Conservation (phyloP, 2,329 filamentous ascomycete species). For the Huntiella abstrusa region DNA sequence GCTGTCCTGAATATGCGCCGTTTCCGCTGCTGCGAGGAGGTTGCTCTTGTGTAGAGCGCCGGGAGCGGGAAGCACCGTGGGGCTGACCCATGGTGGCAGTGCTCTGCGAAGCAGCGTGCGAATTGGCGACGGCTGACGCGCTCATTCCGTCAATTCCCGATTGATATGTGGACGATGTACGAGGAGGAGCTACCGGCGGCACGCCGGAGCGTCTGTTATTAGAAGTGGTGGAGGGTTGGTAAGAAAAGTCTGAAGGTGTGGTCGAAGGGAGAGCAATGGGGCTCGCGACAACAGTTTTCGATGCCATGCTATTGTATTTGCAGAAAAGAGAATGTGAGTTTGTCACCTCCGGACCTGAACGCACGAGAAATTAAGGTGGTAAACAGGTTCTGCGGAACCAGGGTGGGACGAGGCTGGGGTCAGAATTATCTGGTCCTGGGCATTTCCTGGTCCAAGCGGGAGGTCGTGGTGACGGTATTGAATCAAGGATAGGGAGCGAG, state of each 20-base stretch:
- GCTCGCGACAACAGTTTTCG: constrained; percentile 26
- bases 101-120: constrained; percentile 15
- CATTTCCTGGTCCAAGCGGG: constrained; percentile 5
- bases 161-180: constrained; percentile 54
- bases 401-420: constrained; percentile 3
- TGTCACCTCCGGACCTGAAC: background rate
- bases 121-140: constrained; percentile 5
- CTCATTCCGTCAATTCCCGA: constrained; percentile 13
- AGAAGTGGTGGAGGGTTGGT: constrained; percentile 22
- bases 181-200: constrained; percentile 57
- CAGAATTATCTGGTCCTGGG: constrained; percentile 6
- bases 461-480: background rate
- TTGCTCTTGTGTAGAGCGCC: constrained; percentile 18
- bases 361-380: constrained; percentile 6
- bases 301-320: constrained; percentile 21
- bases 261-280: constrained; percentile 23
- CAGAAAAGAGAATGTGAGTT: constrained; percentile 1
- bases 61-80: constrained; percentile 13
- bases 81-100: constrained; percentile 13
- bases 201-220: constrained; percentile 39
- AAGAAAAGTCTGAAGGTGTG: constrained; percentile 19
- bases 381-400: constrained; percentile 3
- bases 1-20: constrained; percentile 5
- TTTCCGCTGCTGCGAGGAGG: constrained; percentile 22
- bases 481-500: constrained; percentile 2